These are phyloP conservation scores for Mycena galericulata DNA, from an alignment of 768 basidiomycete species.

Conservation along the genomic window DNA sequence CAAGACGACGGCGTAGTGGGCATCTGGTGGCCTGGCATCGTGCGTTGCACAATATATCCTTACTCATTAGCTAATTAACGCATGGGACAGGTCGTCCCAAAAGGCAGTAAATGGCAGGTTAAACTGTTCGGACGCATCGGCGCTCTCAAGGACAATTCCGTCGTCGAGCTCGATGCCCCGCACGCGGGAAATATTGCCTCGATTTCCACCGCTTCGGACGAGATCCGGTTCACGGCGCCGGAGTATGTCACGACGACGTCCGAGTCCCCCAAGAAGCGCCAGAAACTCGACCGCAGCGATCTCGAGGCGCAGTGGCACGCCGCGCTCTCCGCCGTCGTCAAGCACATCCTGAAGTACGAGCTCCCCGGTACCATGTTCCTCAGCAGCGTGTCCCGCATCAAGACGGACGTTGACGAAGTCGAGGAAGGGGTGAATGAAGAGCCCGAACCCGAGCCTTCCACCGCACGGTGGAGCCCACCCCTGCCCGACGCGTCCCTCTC, in stretches of 20 bases:
- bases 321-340: constrained; percentile 62
- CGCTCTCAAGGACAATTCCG: not conserved
- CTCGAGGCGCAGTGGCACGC: constrained; percentile 57
- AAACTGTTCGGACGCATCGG: constrained; percentile 40
- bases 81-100: not conserved
- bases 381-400: constrained; percentile 35
- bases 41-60: constrained; percentile 49
- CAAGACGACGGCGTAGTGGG: constrained; percentile 42
- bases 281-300: constrained; percentile 48
- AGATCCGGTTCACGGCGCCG: constrained; percentile 51
- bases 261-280: constrained; percentile 60
- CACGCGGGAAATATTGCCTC: constrained; percentile 57
- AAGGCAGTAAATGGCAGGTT: constrained; percentile 15
- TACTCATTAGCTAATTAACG: constrained; percentile 16
- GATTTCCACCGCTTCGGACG: constrained; percentile 44
- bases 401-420: constrained; percentile 41
- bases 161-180: constrained; percentile 48
- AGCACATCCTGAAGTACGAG: constrained; percentile 58
- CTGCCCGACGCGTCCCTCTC: constrained; percentile 60
- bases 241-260: constrained; percentile 39
- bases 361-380: constrained; percentile 55
- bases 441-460: constrained; percentile 24
- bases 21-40: constrained; percentile 83
- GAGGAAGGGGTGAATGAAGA: constrained; percentile 13
- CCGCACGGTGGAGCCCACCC: constrained; percentile 53